Base-by-base conservation (phyloP, 495 filamentous ascomycete genomes). In the Penicillium verhagenii region DNA sequence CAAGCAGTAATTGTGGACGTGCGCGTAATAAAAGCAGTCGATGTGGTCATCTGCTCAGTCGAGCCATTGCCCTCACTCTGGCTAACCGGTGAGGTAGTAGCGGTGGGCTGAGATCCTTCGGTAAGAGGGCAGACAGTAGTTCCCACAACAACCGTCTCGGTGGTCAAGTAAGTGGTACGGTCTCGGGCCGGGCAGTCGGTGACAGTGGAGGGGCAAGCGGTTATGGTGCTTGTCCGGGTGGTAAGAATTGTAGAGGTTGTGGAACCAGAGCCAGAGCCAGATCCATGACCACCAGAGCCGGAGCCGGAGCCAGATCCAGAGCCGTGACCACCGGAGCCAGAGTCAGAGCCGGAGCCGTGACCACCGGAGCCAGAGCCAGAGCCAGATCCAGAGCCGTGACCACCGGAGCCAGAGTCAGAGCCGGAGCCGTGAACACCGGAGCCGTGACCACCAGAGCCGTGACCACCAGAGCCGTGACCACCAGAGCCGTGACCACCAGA, bases 161-260 rank as follows among this genome's bases (percentile, higher is more conserved):
- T 52, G 2, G 49, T 52, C 14, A 52, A 13, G 13, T 52, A 52
- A 28, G 49, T 52, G 2, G 49, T 42, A 6, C 25, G 13, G 4
- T 52, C 37, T 6, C 31, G 37, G 14, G 45, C 57, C 6, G 64
- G 67, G 40, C 67, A 70, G 52, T 70, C 16, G 4, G 53, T 58
- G 2, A 69, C 59, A n/a, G 56, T 53, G 1, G 67, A 51, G 16
- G 55, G 59, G 53, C 71, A 72, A 29, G 58, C 56, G 16, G 69
- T 72, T 44, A 70, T 59, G 13, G 71, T 73, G 58, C 42, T 43
- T 29, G 54, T 55, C 8, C 53, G 47, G 7, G 71, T 72, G 20
- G 66, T 54, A 45, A 64, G 71, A 40, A 73, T 50, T 8, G 69
- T 71, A 6, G 71, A 72, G 13, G 71, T 73, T 0, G 64, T 21